A percentile compares a stretch with the other conserved stretches of the same genome.
Evolutionary conservation across 2,329 filamentous ascomycete species (phyloP).

Genomic region (Hypoxylon rubiginosum): DNA sequence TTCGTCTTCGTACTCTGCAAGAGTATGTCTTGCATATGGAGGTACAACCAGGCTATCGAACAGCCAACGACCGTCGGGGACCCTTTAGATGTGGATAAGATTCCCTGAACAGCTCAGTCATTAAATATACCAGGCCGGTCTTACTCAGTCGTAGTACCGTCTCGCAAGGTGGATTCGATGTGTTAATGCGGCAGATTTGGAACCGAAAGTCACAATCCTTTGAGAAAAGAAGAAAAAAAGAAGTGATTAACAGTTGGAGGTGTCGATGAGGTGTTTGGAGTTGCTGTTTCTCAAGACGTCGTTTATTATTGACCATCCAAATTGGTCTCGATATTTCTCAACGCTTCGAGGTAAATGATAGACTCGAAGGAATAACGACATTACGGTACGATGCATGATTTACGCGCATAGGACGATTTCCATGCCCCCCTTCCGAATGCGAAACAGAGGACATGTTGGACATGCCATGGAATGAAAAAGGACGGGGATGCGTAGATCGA

Average conservation of each 20-base stretch:
- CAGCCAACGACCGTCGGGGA: not conserved
- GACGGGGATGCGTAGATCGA: not conserved
- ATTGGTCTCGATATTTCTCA: conserved; percentile 1
- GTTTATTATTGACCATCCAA: conserved; percentile 1
- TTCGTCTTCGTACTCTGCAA: not conserved
- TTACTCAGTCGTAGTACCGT: not conserved
- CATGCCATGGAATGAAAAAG: not conserved
- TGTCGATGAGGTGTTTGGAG: conserved; percentile 20
- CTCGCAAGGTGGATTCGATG: not conserved
- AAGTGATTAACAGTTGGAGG: conserved; percentile 10
- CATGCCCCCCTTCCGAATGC: conserved; percentile 1
- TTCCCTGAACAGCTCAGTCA: not conserved
- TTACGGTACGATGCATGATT: conserved; percentile 33
- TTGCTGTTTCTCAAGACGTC: conserved; percentile 17
- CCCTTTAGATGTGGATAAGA: not conserved
- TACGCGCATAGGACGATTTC: conserved; percentile 14
- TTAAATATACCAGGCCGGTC: not conserved
- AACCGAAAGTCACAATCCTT: not conserved
- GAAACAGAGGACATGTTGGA: not conserved
- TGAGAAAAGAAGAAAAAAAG: not conserved
- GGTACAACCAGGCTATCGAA: not conserved
- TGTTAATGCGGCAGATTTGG: not conserved
- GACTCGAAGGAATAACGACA: conserved; percentile 22
- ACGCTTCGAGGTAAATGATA: conserved; percentile 13
- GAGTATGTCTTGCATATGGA: not conserved